Base-by-base conservation (phyloP, 805 yeast genomes). In the Suhomyces xylopsoci region DNA sequence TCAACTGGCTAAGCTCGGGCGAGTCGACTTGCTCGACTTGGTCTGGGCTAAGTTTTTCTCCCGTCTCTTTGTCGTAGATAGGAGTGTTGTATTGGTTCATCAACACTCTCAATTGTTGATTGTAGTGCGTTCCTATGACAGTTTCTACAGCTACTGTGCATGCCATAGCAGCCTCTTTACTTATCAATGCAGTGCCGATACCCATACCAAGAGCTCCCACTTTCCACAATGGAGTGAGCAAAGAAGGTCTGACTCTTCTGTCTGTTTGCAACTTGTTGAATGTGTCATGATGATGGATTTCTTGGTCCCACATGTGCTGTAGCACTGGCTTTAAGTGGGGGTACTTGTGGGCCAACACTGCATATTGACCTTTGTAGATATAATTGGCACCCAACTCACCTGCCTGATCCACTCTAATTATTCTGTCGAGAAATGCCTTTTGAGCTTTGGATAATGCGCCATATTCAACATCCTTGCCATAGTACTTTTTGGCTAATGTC, bases 111-210 rank as follows among this genome's bases (percentile, higher is more conserved):
- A 94, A 74, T 68, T 94, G 99, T 55, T 84, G 85, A 66, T 94
- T 94, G 70, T 94, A 94, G 67, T 94, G 99, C 1, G 89, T 88
- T 1, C 99, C 99, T 67, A 94, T 94, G 5, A 94, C 98, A 0
- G 99, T 94, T 69, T 94, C 99, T 1, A 94, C 98, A 0, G 98
- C 98, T 55, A 92, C 98, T 0, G 99, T 94, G 67, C 99, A 94
- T 1, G 99, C 98, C 99, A 94, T 94, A 2, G 99, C 98, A 2
- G 97, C 97, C 66, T 93, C 97, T 63, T 90, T 90, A 15, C 97
- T 87, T 56, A 91, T 70, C 50, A 88, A 61, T 0, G 97, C 97
- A 0, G 98, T 94, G 1, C 85, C 87, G 1, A 83, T 82, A 3
- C 99, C 99, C 74, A 94, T 77, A 0, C 85, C 84, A 48, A 87